phyloP scores from a whole-genome alignment of 2,329 filamentous ascomycete genomes.

The Purpureocillium lavendulum region DNA sequence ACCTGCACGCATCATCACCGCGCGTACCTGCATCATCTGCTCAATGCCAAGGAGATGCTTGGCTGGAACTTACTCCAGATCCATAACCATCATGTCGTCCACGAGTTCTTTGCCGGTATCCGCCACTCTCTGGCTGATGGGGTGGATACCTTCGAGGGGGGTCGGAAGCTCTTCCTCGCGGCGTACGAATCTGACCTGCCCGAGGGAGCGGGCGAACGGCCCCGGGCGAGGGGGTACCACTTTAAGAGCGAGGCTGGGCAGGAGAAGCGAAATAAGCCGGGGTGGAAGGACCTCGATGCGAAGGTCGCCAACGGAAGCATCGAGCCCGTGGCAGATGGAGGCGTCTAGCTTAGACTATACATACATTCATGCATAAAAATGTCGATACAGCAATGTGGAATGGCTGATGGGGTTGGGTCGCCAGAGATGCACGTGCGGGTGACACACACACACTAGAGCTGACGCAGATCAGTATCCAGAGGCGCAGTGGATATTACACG shows the following conservation, averaged over 20 bases:
- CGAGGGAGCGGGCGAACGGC: conserved; percentile 65
- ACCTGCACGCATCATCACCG: conserved; percentile 75
- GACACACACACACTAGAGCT: too few species aligned
- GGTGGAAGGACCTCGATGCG: conserved; percentile 49
- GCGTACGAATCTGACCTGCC: conserved; percentile 67
- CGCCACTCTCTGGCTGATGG: conserved; percentile 54
- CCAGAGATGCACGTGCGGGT: too few species aligned
- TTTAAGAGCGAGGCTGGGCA: conserved; percentile 62
- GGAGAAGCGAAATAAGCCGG: conserved; percentile 58
- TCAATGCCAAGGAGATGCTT: conserved; percentile 91
- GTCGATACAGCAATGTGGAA: too few species aligned
- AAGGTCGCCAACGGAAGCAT: conserved; percentile 3
- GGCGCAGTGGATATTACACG: too few species aligned
- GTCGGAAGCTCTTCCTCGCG: conserved; percentile 30
- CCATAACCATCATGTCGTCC: conserved; percentile 74
- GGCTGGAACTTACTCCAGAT: conserved; percentile 89
- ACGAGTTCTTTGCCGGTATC: conserved; percentile 64
- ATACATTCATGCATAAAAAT: too few species aligned
- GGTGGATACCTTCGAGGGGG: conserved; percentile 48
- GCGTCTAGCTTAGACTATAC: too few species aligned
- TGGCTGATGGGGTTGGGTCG: too few species aligned
- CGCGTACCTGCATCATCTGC: conserved; percentile 80
- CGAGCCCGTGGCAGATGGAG: too few species aligned
- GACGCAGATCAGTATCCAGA: too few species aligned
- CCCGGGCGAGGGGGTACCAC: conserved; percentile 75